Conservation (phyloP, 2,329 filamentous ascomycete genomes). For the Scytalidium sp. region DNA sequence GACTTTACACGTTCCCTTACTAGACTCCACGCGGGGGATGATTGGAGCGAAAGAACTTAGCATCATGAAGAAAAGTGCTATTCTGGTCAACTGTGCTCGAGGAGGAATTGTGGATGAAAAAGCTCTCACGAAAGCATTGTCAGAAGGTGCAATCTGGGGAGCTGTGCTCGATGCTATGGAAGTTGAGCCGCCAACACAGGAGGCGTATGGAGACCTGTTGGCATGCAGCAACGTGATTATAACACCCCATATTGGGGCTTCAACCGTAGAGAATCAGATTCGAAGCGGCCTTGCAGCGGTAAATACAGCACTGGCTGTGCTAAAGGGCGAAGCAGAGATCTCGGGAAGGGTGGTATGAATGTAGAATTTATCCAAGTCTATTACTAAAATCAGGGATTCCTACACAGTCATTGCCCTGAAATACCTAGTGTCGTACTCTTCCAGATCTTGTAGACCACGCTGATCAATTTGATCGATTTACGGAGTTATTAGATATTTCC, state of each 20-base stretch:
- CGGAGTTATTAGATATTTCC: too few species aligned
- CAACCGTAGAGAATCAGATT: conserved; percentile 15
- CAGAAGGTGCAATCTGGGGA: conserved; percentile 24
- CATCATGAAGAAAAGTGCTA: conserved; percentile 26
- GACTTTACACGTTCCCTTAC: conserved; percentile 17
- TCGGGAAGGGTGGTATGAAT: not conserved
- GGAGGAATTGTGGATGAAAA: conserved; percentile 31
- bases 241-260: conserved; percentile 18
- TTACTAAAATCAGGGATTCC: too few species aligned
- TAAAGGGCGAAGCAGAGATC: not conserved
- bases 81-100: conserved; percentile 30
- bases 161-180: conserved; percentile 29
- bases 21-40: conserved; percentile 20
- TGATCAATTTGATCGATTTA: too few species aligned
- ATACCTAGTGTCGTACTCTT: too few species aligned
- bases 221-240: conserved; percentile 21
- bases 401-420: too few species aligned
- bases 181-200: conserved; percentile 26
- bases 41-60: conserved; percentile 24
- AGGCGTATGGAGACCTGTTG: conserved; percentile 22
- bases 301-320: conserved; percentile 2
- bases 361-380: too few species aligned
- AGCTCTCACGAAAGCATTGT: conserved; percentile 23
- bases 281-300: conserved; percentile 8
- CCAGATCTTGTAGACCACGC: too few species aligned